Conservation (phyloP, 352 stramenopile species). For the Globisporangium sylvaticum region DNA sequence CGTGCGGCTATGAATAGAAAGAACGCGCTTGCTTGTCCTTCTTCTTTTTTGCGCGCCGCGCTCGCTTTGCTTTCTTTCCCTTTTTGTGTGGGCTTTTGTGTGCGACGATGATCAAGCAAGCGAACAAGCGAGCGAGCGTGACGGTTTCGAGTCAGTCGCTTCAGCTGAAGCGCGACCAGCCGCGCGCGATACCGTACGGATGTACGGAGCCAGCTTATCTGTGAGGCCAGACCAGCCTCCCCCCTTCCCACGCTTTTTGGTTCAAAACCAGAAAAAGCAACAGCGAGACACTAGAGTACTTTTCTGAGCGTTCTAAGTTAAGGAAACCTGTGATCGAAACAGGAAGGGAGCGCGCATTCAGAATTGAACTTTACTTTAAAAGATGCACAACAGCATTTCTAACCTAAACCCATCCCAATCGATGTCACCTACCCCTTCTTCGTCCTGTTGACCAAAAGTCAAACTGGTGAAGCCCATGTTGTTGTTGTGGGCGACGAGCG, state of each 20-base stretch:
- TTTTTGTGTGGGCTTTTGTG: neutral
- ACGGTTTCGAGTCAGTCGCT: neutral
- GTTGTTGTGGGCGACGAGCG: neutral
- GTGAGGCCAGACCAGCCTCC: neutral
- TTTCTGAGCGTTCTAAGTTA: neutral
- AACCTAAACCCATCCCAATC: neutral
- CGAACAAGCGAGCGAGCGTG: neutral
- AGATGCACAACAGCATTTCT: neutral
- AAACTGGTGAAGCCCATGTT: neutral
- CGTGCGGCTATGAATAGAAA: conserved; percentile 9
- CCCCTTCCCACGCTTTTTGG: neutral
- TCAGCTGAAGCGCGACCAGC: neutral
- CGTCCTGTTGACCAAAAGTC: neutral
- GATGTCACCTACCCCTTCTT: neutral
- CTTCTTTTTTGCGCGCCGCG: neutral
- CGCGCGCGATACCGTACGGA: neutral
- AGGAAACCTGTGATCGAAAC: neutral
- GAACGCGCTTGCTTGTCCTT: neutral
- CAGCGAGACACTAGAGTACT: neutral
- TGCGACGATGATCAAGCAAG: neutral
- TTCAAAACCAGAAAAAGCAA: neutral
- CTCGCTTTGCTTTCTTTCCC: neutral
- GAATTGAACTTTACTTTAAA: neutral
- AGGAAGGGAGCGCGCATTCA: neutral
- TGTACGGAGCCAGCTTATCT: neutral